Percentiles rank a stretch among this genome's conserved stretches.
phyloP scores from a whole-genome alignment of 441 rosid species.

The Jatropha multifida region DNA sequence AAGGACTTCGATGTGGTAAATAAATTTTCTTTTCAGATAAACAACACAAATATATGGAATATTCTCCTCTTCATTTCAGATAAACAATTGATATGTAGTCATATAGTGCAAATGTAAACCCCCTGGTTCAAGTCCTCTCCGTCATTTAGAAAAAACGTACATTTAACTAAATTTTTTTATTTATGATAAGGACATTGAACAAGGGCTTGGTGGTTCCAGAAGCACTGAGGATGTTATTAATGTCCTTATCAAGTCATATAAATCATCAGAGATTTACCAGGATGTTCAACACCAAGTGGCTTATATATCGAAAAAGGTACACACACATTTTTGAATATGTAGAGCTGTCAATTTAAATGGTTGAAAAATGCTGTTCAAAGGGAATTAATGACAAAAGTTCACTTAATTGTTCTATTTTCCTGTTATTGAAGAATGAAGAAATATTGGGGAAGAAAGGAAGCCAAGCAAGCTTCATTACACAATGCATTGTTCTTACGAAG shows the following conservation, averaged over 20 bases:
- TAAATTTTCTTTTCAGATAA: background rate
- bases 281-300: conserved; percentile 29
- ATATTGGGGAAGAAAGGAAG: conserved; percentile 33
- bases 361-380: background rate
- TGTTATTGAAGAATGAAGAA: conserved; percentile 21
- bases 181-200: conserved; percentile 36
- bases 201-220: conserved; percentile 19
- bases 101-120: too few relatives aligned
- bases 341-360: background rate
- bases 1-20: conserved; percentile 45
- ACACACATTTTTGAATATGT: background rate
- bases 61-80: too few relatives aligned
- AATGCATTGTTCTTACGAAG: conserved; percentile 39
- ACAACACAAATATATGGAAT: background rate
- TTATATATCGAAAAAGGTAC: conserved; percentile 33
- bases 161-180: background rate
- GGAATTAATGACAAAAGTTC: too few relatives aligned
- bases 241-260: conserved; percentile 40
- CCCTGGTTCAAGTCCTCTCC: too few relatives aligned
- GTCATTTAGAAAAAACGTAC: too few relatives aligned
- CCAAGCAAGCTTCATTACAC: conserved; percentile 49
- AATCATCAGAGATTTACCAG: conserved; percentile 28
- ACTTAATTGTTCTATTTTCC: background rate
- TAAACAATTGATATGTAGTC: too few relatives aligned
- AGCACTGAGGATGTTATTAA: conserved; percentile 38